phyloP scores from a whole-genome alignment of 495 filamentous ascomycete species.

The Neurospora sp. region DNA sequence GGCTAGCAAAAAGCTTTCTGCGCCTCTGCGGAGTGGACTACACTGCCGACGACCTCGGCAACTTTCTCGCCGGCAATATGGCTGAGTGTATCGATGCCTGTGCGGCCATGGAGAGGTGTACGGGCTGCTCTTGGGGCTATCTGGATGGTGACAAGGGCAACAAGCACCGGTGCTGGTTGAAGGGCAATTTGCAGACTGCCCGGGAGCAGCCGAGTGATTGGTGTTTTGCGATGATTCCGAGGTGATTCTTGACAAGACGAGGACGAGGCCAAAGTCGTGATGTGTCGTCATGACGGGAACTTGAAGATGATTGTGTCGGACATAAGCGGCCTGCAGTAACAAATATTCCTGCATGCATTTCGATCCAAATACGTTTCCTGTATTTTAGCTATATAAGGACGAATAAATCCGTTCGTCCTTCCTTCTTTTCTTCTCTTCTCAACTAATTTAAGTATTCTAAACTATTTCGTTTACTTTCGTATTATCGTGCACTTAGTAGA shows the following conservation, averaged over 20 bases:
- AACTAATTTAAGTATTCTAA: too few species aligned
- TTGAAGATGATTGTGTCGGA: too few species aligned
- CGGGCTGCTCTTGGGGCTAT: constrained; percentile 33
- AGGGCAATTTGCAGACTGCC: constrained; percentile 24
- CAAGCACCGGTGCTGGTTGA: constrained; percentile 34
- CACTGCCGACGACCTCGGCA: constrained; percentile 27
- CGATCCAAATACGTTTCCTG: too few species aligned
- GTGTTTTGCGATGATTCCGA: constrained; percentile 31
- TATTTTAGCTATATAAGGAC: too few species aligned
- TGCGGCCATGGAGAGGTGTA: constrained; percentile 29
- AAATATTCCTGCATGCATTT: too few species aligned
- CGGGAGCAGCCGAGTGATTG: constrained; percentile 26
- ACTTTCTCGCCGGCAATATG: constrained; percentile 28
- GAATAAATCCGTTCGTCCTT: too few species aligned
- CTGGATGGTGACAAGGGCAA: constrained; percentile 26
- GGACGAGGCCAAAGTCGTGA: background rate
- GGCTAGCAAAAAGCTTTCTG: constrained; percentile 30
- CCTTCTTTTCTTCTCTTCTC: too few species aligned
- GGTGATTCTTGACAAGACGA: background rate
- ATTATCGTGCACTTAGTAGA: too few species aligned
- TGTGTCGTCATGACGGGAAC: too few species aligned
- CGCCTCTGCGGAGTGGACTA: constrained; percentile 38
- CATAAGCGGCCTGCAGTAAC: too few species aligned
- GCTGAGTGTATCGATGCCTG: constrained; percentile 37
- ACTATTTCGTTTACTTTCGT: too few species aligned